phyloP scores from a whole-genome alignment of 2,329 filamentous ascomycete genomes.

The Trichoderma sp. region DNA sequence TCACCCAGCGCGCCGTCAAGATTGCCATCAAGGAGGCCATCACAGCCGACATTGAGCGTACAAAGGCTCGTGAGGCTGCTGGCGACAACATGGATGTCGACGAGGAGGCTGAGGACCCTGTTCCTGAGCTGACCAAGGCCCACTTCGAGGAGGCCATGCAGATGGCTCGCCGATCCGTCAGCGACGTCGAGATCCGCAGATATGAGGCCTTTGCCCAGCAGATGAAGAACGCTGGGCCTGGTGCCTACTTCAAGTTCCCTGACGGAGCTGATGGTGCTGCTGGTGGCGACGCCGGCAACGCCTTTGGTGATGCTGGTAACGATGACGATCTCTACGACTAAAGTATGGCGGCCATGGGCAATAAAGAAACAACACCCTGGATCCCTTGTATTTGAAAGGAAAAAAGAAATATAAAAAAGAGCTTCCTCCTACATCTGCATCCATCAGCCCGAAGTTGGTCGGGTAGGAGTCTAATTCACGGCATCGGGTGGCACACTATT shows the following conservation, averaged over 20 bases:
- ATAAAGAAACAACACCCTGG: slow-evolving; percentile 15
- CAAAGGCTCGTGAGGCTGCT: slow-evolving; percentile 83
- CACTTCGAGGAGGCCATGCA: slow-evolving; percentile 99
- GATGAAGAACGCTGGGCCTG: slow-evolving; percentile 97
- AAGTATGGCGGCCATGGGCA: slow-evolving; percentile 32
- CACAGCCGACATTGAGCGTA: slow-evolving; percentile 80
- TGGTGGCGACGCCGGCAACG: slow-evolving; percentile 58
- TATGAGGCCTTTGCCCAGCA: slow-evolving; percentile 99
- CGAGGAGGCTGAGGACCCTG: slow-evolving; percentile 84
- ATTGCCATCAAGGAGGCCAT: slow-evolving; percentile 99
- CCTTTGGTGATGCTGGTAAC: slow-evolving; percentile 84
- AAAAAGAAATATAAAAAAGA: slow-evolving; percentile 22
- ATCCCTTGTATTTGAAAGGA: slow-evolving; percentile 49
- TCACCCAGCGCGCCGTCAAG: slow-evolving; percentile 98
- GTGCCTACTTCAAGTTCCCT: slow-evolving; percentile 98
- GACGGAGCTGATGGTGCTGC: slow-evolving; percentile 66
- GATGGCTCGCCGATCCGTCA: slow-evolving; percentile 88
- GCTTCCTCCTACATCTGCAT: slow-evolving; percentile 42
- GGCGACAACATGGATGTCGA: slow-evolving; percentile 72
- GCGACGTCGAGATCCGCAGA: slow-evolving; percentile 93
- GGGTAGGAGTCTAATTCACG: slow-evolving; percentile 28
- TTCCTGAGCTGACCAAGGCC: slow-evolving; percentile 90
- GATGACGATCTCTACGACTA: slow-evolving; percentile 98
- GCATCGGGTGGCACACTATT: slow-evolving; percentile 31
- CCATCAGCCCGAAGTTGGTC: slow-evolving; percentile 25